Percentiles rank a stretch among this genome's conserved stretches.
phyloP scores from a whole-genome alignment of 108 stramenopile species.

The Conticribra guillardii region DNA sequence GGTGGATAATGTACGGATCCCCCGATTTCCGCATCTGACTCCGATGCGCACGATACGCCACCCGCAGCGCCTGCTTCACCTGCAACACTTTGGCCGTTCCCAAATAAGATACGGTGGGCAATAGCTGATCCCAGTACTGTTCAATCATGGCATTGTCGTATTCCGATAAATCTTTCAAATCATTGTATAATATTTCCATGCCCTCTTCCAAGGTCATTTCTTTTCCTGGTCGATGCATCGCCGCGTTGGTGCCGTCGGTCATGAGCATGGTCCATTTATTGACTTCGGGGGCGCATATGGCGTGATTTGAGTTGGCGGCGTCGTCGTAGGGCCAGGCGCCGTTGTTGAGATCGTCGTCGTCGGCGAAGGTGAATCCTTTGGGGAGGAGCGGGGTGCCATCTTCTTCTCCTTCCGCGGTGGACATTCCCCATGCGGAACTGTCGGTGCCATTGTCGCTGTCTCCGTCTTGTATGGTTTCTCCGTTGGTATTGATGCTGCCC shows the following conservation, averaged over 20 bases:
- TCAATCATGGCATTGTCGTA: constrained; percentile 74
- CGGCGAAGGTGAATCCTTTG: constrained; percentile 32
- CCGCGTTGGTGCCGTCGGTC: constrained; percentile 56
- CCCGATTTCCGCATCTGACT: constrained; percentile 91
- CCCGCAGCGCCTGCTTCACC: constrained; percentile 73
- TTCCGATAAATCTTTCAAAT: constrained; percentile 59
- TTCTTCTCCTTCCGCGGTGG: too few relatives aligned
- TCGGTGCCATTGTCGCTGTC: not conserved
- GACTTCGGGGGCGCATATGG: constrained; percentile 62
- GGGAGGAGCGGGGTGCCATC: not conserved
- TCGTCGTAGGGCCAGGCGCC: constrained; percentile 21
- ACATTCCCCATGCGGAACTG: not conserved
- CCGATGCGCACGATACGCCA: constrained; percentile 90
- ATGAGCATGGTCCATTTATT: constrained; percentile 82
- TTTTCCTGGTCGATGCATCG: constrained; percentile 40
- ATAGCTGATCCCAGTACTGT: constrained; percentile 72
- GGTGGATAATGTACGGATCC: constrained; percentile 95
- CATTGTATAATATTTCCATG: constrained; percentile 66
- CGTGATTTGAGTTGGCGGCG: constrained; percentile 3
- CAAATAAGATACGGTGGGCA: constrained; percentile 72
- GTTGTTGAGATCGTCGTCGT: constrained; percentile 37
- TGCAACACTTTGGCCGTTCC: constrained; percentile 57
- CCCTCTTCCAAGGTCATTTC: constrained; percentile 52
- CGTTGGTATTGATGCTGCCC: not conserved
- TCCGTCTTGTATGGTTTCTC: not conserved